phyloP scores from a whole-genome alignment of 139 green algal species.

The Picochlorum costavermella region DNA sequence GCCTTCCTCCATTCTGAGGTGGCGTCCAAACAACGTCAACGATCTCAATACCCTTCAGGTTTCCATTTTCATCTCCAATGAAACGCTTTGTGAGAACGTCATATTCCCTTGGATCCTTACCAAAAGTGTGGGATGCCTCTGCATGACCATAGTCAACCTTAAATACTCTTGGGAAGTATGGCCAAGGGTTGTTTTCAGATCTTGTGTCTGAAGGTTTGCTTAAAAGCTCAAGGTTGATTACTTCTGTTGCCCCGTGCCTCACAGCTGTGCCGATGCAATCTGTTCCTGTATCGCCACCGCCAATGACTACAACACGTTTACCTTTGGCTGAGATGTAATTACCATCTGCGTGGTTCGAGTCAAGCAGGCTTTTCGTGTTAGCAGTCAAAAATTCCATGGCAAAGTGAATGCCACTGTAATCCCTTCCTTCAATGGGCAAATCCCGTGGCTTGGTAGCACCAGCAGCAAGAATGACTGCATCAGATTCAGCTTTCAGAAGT shows the following conservation, averaged over 20 bases:
- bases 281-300: slow-evolving; percentile 91
- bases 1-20: slow-evolving; percentile 20
- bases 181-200: slow-evolving; percentile 81
- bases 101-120: slow-evolving; percentile 80
- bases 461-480: slow-evolving; percentile 82
- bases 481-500: slow-evolving; percentile 42
- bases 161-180: slow-evolving; percentile 74
- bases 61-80: slow-evolving; percentile 67
- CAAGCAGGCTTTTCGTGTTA: slow-evolving; percentile 90
- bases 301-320: slow-evolving; percentile 95
- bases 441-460: slow-evolving; percentile 87
- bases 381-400: slow-evolving; percentile 93
- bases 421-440: slow-evolving; percentile 71
- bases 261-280: slow-evolving; percentile 95
- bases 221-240: slow-evolving; percentile 95
- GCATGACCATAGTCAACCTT: slow-evolving; percentile 89
- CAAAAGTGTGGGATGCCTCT: slow-evolving; percentile 67
- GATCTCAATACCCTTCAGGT: slow-evolving; percentile 57
- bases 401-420: slow-evolving; percentile 79
- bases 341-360: slow-evolving; percentile 66
- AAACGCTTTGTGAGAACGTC: slow-evolving; percentile 93
- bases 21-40: slow-evolving; percentile 41
- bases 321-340: slow-evolving; percentile 78
- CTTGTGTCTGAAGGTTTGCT: slow-evolving; percentile 66
- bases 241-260: slow-evolving; percentile 61